Evolutionary conservation across 495 filamentous ascomycete genomes (phyloP).

Genomic region (Trichoderma gamsii): DNA sequence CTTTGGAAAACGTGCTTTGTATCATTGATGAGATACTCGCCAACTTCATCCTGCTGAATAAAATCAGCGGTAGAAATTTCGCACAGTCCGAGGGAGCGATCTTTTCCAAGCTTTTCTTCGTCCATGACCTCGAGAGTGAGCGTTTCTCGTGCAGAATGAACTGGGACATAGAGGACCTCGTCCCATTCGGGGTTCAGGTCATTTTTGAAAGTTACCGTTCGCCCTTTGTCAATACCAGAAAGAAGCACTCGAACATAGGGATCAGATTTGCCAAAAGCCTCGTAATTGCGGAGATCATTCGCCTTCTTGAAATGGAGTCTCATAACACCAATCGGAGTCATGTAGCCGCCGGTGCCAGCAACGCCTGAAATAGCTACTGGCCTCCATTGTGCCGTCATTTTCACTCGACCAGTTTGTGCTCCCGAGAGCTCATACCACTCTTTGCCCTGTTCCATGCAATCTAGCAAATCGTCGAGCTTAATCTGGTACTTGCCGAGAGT

Average conservation of each 20-base stretch:
- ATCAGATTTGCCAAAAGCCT: conserved; percentile 94
- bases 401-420: conserved; percentile 74
- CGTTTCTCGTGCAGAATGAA: conserved; percentile 81
- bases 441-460: conserved; percentile 83
- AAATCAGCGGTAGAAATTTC: conserved; percentile 76
- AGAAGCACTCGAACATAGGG: conserved; percentile 85
- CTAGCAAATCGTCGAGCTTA: conserved; percentile 86
- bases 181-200: conserved; percentile 96
- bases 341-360: conserved; percentile 77
- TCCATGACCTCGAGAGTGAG: conserved; percentile 94
- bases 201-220: conserved; percentile 92
- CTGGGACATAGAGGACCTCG: conserved; percentile 88
- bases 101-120: conserved; percentile 78
- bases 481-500: conserved; percentile 89
- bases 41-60: conserved; percentile 66
- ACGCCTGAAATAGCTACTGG: conserved; percentile 78
- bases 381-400: conserved; percentile 89
- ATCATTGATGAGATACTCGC: conserved; percentile 76
- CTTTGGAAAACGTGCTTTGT: conserved; percentile 56
- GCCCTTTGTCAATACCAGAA: conserved; percentile 79
- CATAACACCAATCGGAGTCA: conserved; percentile 90
- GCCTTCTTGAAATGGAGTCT: conserved; percentile 86
- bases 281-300: conserved; percentile 78
- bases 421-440: conserved; percentile 92
- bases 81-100: conserved; percentile 73